Conservation (phyloP, 345 rosid genomes). For the Dimocarpus longan region DNA sequence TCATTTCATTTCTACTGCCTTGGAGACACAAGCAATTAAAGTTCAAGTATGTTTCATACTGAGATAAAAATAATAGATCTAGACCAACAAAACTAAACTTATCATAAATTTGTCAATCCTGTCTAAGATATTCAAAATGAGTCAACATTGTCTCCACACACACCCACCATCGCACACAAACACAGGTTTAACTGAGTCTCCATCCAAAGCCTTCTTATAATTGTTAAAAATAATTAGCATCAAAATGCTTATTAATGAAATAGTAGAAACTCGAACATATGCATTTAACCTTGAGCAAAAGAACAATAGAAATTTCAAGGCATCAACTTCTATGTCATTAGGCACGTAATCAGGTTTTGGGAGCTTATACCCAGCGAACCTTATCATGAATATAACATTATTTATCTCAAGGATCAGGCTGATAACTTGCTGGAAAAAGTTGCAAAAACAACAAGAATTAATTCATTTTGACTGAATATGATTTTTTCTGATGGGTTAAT, state of each 20-base stretch:
- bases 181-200: background rate
- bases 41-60: background rate
- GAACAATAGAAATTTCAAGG: background rate
- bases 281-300: background rate
- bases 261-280: background rate
- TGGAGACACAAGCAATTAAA: background rate
- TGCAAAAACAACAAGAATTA: background rate
- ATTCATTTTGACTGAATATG: background rate
- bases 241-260: background rate
- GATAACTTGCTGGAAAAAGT: background rate
- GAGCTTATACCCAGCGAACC: background rate
- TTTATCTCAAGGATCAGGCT: background rate
- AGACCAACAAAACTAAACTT: constrained; percentile 10
- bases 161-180: background rate
- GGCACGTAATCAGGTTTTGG: background rate
- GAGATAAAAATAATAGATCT: background rate
- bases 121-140: too few relatives aligned
- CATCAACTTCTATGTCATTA: background rate
- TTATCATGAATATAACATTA: background rate
- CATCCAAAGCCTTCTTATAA: background rate
- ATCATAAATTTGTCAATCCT: background rate
- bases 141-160: background rate
- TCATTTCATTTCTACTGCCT: background rate
- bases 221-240: background rate
- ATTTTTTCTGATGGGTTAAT: background rate